These are phyloP conservation scores for Lonicera japonica DNA, from an alignment of 129 eudicot species.

Conservation along the genomic window DNA sequence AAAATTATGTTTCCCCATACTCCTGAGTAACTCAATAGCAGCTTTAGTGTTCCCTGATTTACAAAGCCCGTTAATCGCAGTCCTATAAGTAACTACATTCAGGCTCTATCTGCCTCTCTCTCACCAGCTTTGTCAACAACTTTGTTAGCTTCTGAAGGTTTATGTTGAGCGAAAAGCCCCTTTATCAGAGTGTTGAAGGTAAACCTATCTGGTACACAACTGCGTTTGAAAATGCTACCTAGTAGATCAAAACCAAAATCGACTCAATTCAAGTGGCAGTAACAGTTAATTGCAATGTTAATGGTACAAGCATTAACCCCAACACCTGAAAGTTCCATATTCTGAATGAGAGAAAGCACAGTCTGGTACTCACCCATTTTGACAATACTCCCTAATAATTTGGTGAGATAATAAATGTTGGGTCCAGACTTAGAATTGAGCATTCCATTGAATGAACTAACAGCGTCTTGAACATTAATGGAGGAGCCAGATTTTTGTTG, in stretches of 20 bases:
- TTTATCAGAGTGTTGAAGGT: slow-evolving; percentile 34
- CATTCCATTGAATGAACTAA: slow-evolving; percentile 24
- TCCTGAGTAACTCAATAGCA: slow-evolving; percentile 30
- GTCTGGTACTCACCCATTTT: slow-evolving; percentile 29
- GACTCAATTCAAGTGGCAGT: too few species aligned
- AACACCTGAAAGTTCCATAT: slow-evolving; percentile 14
- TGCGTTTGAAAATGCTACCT: slow-evolving; percentile 24
- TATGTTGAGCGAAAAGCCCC: slow-evolving; percentile 28
- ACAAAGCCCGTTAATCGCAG: slow-evolving; percentile 44
- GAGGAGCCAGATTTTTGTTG: too few species aligned
- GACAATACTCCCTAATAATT: slow-evolving; percentile 21
- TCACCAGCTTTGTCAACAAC: slow-evolving; percentile 28
- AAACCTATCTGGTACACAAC: slow-evolving; percentile 20
- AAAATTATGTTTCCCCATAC: slow-evolving; percentile 21
- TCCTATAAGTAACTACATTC: slow-evolving; percentile 32
- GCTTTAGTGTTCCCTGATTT: slow-evolving; percentile 18
- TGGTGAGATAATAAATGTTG: slow-evolving; percentile 11
- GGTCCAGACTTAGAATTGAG: slow-evolving; percentile 28
- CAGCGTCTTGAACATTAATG: slow-evolving; percentile 25
- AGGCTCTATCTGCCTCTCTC: not conserved
- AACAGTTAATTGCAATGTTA: slow-evolving; percentile 35
- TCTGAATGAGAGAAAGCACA: slow-evolving; percentile 22
- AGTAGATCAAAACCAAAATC: slow-evolving; percentile 30
- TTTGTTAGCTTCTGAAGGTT: slow-evolving; percentile 19
- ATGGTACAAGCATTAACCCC: slow-evolving; percentile 24